Percentiles rank a stretch among this genome's conserved stretches.
Evolutionary conservation across 2,329 filamentous ascomycete species (phyloP).

Genomic region (Colletotrichum camelliae): DNA sequence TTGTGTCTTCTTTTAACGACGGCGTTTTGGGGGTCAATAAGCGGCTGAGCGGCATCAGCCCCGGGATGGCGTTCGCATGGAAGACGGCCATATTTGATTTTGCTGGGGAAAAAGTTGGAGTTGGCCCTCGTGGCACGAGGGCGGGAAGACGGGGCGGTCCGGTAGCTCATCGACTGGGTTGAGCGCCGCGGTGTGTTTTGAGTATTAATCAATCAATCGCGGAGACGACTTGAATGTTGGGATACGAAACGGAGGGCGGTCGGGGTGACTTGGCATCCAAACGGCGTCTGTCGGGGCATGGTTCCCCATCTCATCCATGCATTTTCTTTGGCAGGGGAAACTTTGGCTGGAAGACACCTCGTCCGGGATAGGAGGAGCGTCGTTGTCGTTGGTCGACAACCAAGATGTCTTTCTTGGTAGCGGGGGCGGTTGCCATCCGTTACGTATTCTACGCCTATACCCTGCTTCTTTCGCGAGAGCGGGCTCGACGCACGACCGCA

Average conservation of each 20-base stretch:
- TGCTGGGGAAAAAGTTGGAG: slow-evolving; percentile 14
- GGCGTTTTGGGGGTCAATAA: slow-evolving; percentile 17
- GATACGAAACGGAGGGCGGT: slow-evolving; percentile 17
- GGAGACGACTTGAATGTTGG: slow-evolving; percentile 22
- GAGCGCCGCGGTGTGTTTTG: slow-evolving; percentile 20
- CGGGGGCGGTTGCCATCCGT: slow-evolving; percentile 16
- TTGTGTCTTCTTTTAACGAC: slow-evolving; percentile 18
- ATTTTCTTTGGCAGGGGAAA: slow-evolving; percentile 12
- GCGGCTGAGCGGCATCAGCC: slow-evolving; percentile 20
- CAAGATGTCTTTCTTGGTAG: slow-evolving; percentile 7
- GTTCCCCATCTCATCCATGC: slow-evolving; percentile 7
- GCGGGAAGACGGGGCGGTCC: slow-evolving; percentile 2
- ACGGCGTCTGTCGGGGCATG: slow-evolving; percentile 19
- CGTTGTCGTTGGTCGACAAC: slow-evolving; percentile 14
- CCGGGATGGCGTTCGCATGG: slow-evolving; percentile 18
- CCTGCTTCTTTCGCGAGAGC: slow-evolving; percentile 10
- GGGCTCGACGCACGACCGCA: slow-evolving; percentile 20
- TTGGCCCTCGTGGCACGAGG: slow-evolving; percentile 5
- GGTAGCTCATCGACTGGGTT: slow-evolving; percentile 20
- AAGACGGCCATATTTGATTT: slow-evolving; percentile 19
- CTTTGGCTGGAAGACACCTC: slow-evolving; percentile 15
- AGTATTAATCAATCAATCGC: slow-evolving; percentile 22
- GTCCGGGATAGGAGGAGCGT: slow-evolving; percentile 15
- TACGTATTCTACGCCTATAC: slow-evolving; percentile 20
- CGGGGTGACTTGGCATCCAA: slow-evolving; percentile 19